Conservation (phyloP, 768 basidiomycete species). For the Boletus tylopilopsis region DNA sequence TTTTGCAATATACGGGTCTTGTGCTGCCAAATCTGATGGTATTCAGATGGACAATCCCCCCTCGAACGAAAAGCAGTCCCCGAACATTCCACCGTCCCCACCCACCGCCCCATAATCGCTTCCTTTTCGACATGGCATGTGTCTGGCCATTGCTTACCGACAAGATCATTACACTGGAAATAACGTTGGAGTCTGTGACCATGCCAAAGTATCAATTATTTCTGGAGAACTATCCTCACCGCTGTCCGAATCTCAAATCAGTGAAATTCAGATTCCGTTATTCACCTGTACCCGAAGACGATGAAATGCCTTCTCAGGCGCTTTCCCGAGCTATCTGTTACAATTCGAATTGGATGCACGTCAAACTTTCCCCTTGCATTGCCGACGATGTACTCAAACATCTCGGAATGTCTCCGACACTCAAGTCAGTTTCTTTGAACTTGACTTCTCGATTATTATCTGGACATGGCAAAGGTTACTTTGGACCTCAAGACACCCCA, state of each 20-base stretch:
- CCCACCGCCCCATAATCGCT: no score
- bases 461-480: neutral
- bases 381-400: neutral
- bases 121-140: neutral
- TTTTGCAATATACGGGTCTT: neutral
- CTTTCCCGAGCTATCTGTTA: slow-evolving; percentile 1
- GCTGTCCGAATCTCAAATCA: neutral
- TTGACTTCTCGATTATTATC: neutral
- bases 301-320: no score
- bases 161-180: neutral
- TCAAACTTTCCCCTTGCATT: neutral
- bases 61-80: no score
- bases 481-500: neutral
- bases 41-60: no score
- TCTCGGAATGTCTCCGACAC: neutral
- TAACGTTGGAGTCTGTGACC: neutral
- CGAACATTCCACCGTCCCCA: no score
- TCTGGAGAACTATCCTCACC: neutral
- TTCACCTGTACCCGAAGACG: neutral
- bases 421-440: neutral
- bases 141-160: neutral
- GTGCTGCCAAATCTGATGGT: neutral
- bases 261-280: no score
- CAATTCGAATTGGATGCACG: neutral
- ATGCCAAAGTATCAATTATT: neutral